Conservation (phyloP, 192 early-diverging fungal genomes). For the Entomortierella parvispora region DNA sequence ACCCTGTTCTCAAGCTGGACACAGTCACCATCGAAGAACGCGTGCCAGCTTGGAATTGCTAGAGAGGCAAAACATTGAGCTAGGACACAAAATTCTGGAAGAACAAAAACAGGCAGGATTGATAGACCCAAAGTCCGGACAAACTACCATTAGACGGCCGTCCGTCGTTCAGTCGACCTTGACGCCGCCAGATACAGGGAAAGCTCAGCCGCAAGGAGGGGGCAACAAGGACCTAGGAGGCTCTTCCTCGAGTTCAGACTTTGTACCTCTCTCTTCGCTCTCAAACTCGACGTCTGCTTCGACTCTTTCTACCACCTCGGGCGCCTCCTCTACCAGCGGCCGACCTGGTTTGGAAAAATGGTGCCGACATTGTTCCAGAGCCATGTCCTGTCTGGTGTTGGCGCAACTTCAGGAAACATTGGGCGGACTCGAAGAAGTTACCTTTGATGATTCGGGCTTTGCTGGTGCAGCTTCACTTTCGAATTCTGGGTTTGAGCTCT, state of each 20-base stretch:
- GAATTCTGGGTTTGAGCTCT: constrained; percentile 6
- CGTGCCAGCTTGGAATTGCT: constrained; percentile 6
- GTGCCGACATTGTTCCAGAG: constrained; percentile 38
- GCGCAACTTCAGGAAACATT: constrained; percentile 12
- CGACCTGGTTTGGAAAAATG: not conserved
- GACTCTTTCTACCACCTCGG: too few relatives aligned
- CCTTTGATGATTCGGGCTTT: constrained; percentile 10
- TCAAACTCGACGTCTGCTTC: not conserved
- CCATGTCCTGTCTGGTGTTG: constrained; percentile 40
- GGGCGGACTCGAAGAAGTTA: not conserved
- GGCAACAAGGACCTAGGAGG: not conserved
- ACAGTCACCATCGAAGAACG: constrained; percentile 27
- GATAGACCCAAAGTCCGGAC: not conserved
- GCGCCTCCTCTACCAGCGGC: too few relatives aligned
- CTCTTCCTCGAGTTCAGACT: not conserved
- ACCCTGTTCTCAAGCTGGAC: constrained; percentile 19
- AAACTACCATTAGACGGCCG: too few relatives aligned
- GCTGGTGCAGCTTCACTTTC: not conserved
- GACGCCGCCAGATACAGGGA: not conserved
- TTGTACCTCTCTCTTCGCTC: not conserved
- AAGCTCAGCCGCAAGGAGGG: too few relatives aligned
- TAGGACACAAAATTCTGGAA: constrained; percentile 4
- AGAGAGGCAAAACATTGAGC: constrained; percentile 7
- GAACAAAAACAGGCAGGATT: constrained; percentile 3
- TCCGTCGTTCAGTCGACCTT: not conserved